Percentiles rank a stretch among this genome's conserved stretches.
phyloP scores from a whole-genome alignment of 352 stramenopile species.

The Pythium aristosporum region DNA sequence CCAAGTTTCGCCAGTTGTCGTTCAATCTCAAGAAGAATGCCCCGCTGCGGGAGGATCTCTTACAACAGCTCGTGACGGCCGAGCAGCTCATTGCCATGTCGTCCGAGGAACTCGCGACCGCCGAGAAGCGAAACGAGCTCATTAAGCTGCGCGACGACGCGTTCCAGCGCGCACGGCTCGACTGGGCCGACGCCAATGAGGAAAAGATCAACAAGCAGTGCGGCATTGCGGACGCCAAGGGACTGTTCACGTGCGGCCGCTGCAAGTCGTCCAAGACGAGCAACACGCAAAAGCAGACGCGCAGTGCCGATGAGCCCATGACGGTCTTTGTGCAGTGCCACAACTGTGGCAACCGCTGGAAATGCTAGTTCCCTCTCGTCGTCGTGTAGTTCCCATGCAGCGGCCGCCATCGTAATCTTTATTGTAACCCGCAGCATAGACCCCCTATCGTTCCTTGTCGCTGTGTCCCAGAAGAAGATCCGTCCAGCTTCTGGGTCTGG shows the following conservation, averaged over 20 bases:
- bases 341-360: slow-evolving; percentile 97
- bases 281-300: slow-evolving; percentile 97
- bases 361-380: slow-evolving; percentile 52
- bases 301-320: slow-evolving; percentile 98
- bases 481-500: slow-evolving; percentile 18
- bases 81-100: slow-evolving; percentile 84
- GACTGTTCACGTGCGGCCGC: slow-evolving; percentile 89
- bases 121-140: slow-evolving; percentile 85
- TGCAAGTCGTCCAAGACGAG: slow-evolving; percentile 96
- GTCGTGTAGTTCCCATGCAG: not conserved
- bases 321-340: slow-evolving; percentile 96
- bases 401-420: slow-evolving; percentile 16
- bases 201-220: slow-evolving; percentile 92
- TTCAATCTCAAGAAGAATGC: slow-evolving; percentile 93
- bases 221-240: slow-evolving; percentile 75
- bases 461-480: slow-evolving; percentile 5
- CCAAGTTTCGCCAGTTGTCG: slow-evolving; percentile 85
- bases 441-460: not conserved
- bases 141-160: slow-evolving; percentile 80
- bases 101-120: slow-evolving; percentile 82
- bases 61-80: slow-evolving; percentile 62
- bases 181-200: slow-evolving; percentile 90
- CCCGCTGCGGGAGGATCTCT: slow-evolving; percentile 70
- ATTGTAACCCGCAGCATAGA: slow-evolving; percentile 16
- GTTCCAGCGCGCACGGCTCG: slow-evolving; percentile 81